Evolutionary conservation across 352 stramenopile genomes (phyloP), one percentile per base, ranked within the genome.

Genomic region (Saprolegnia parasitica): DNA sequence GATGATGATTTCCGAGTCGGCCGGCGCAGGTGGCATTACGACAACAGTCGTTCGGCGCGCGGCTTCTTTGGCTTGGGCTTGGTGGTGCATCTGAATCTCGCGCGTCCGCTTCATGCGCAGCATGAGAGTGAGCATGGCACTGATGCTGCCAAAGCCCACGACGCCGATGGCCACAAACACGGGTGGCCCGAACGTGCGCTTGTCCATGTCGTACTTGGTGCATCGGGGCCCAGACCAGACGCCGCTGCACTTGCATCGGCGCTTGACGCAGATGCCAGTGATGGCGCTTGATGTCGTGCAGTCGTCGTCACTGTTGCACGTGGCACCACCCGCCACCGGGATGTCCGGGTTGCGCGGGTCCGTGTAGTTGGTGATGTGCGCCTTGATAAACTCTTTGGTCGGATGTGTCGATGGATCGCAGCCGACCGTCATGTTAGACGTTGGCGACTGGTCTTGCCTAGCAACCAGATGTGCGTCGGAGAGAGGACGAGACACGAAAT

Each of bases 331-430:
- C 8, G 74, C 70, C 8, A 91, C 83, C 0, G 65, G 72, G 21
- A 81, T 75, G 18, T 74, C 45, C 5, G 73, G 73, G 60, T 89
- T 89, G 65, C 83, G 78, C 52, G 74, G 47, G 65, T 92, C 84
- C 50, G 77, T 73, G 71, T 81, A 92, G 72, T 85, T 77, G 46
- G 81, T 76, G 21, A 88, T 73, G 62, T 89, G 84, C 0, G 72
- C 80, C 45, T 81, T 73, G 64, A 92, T 92, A 78, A 81, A 92
- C 29, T 79, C 60, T 58, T 78, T 83, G 21, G 80, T 89, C 0
- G 83, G 83, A 42, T 91, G 81, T 1, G 72, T 80, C 20, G 52
- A 2, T 5, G 83, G 83, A n/a, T 49, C 42, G 42, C 42, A 49
- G 13, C 42, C 42, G 18, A 49, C 42, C 13, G 42, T 11, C 77